Conservation (phyloP, 805 yeast genomes). For the Cyberlindnera bimundalis region DNA sequence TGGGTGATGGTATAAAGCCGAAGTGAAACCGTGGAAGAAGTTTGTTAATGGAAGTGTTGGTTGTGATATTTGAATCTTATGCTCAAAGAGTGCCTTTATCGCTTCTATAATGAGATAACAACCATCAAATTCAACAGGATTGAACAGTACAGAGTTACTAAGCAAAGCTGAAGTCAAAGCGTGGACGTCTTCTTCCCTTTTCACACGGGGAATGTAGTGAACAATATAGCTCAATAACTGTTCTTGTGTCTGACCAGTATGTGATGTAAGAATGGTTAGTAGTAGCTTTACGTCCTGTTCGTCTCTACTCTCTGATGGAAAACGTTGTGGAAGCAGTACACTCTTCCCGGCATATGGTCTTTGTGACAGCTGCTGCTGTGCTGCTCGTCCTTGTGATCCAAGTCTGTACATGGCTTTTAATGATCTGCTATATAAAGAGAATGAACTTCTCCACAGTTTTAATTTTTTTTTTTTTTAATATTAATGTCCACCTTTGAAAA, state of each 20-base stretch:
- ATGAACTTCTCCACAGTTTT: not conserved
- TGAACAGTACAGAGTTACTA: conserved; percentile 34
- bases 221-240: conserved; percentile 36
- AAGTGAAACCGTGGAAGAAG: conserved; percentile 35
- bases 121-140: conserved; percentile 17
- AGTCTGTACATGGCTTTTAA: conserved; percentile 30
- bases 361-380: conserved; percentile 18
- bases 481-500: too few species aligned
- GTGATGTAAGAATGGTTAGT: conserved; percentile 15
- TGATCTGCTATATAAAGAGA: too few species aligned
- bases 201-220: conserved; percentile 44
- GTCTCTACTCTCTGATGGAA: conserved; percentile 29
- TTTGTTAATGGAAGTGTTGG: conserved; percentile 40
- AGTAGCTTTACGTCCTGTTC: conserved; percentile 29
- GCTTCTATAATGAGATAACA: conserved; percentile 44
- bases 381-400: conserved; percentile 28
- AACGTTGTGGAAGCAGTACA: conserved; percentile 28
- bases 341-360: conserved; percentile 29
- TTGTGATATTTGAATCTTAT: conserved; percentile 40
- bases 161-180: conserved; percentile 39
- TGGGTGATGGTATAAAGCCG: conserved; percentile 33
- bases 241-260: conserved; percentile 5
- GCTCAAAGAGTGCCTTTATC: conserved; percentile 41
- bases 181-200: conserved; percentile 40
- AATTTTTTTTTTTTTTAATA: too few species aligned